Percentiles rank a stretch among this genome's conserved stretches.
phyloP scores from a whole-genome alignment of 2,329 filamentous ascomycete genomes.

The Colletotrichum karsti region DNA sequence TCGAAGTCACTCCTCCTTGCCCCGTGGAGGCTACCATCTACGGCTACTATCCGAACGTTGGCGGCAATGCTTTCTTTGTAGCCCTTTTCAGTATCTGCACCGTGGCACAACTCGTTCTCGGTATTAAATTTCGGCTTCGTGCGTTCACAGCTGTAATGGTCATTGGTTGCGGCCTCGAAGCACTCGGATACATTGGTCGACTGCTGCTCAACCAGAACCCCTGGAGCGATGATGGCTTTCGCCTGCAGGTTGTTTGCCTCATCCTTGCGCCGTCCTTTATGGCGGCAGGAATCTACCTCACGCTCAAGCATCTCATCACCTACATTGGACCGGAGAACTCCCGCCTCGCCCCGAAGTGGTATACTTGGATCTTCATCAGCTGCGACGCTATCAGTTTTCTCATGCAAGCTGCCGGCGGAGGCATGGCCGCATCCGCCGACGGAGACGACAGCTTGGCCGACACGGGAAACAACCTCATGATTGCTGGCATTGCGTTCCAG shows the following conservation, averaged over 20 bases:
- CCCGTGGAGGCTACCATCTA: not conserved
- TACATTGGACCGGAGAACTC: not conserved
- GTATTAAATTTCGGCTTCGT: not conserved
- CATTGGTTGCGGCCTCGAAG: slow-evolving; percentile 25
- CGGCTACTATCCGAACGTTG: not conserved
- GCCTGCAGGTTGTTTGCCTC: slow-evolving; percentile 17
- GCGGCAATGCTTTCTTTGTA: not conserved
- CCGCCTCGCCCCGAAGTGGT: slow-evolving; percentile 33
- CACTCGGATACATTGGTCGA: slow-evolving; percentile 26
- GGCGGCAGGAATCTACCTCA: slow-evolving; percentile 26
- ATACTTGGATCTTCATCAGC: slow-evolving; percentile 66
- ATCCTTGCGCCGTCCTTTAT: slow-evolving; percentile 28
- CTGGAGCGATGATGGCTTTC: not conserved
- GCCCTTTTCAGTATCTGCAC: not conserved
- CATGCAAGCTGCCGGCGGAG: slow-evolving; percentile 66
- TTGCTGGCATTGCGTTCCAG: not conserved
- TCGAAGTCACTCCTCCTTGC: not conserved
- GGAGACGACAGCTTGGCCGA: not conserved
- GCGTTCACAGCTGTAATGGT: slow-evolving; percentile 15
- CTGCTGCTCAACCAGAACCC: slow-evolving; percentile 24
- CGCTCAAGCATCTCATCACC: slow-evolving; percentile 14
- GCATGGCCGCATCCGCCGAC: slow-evolving; percentile 42
- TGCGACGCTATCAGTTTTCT: slow-evolving; percentile 64
- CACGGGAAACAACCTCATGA: not conserved
- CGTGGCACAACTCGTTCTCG: not conserved